Base-by-base conservation (phyloP, 2,329 filamentous ascomycete genomes). In the Trichoderma breve region DNA sequence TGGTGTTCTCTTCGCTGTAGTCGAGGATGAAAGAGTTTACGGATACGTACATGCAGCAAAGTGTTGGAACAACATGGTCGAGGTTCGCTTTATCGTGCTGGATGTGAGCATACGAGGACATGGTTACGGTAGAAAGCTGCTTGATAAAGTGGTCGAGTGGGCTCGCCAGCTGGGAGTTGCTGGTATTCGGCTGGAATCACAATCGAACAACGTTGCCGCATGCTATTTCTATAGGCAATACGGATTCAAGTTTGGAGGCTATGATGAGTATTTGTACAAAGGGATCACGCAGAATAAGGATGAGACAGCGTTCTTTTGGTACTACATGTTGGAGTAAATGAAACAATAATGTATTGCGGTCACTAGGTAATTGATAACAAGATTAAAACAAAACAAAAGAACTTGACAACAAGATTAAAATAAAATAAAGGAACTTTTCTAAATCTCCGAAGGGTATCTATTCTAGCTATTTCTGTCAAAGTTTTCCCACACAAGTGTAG, bases 51-150 rank as follows among this genome's bases (percentile, higher is more conserved):
- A 73, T 36, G 74, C 74, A 8, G 61, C 69, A 5, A 73, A 60
- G 6, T 62, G 39, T 43, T 75, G 74, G 74, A 76, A 75, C 28
- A 74, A 71, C 34, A 73, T 76, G 74, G 74, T 72, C 4, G 43
- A 43, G 15, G 55, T 76, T 24, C 65, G 73, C 4, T 74, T 67
- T 12, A 72, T 75, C n/a, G 73, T 63, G 9, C 34, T 75, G 3
- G 73, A 75, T 51, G 71, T 58, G 34, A 72, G 60, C 30, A 55
- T 73, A 32, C 71, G 73, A 15, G 72, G 74, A 14, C 6, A 47
- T 1, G 73, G 74, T 14, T 73, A 75, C 3, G 74, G 68, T 2
- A 61, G 51, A 26, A 61, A 55, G 30, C 36, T 75, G 3, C 14
- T 74, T 4, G 71, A 73, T 6, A 61, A 73, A 11, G 73, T 74